These are phyloP conservation scores for Macrolepiota fuliginosa DNA, from an alignment of 768 basidiomycete genomes.

Conservation along the genomic window DNA sequence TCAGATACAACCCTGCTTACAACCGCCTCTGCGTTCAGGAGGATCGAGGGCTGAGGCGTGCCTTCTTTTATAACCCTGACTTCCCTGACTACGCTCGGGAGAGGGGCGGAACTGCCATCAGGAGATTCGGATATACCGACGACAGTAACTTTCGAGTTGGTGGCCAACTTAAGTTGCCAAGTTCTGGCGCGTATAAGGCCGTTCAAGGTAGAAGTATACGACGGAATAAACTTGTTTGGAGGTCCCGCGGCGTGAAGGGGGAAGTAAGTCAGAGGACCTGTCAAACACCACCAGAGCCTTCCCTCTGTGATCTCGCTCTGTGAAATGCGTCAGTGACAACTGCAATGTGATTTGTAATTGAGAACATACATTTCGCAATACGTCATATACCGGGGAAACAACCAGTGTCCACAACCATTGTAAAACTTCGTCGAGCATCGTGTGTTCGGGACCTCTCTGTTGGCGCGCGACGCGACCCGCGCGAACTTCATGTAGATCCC, in stretches of 20 bases:
- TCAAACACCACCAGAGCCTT: slow-evolving; percentile 20
- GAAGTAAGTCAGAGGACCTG: slow-evolving; percentile 14
- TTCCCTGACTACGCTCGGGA: slow-evolving; percentile 18
- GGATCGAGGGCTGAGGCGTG: background rate
- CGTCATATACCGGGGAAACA: slow-evolving; percentile 14
- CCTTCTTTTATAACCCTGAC: slow-evolving; percentile 11
- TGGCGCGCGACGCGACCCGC: slow-evolving; percentile 9
- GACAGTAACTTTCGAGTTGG: background rate
- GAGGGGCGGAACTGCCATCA: background rate
- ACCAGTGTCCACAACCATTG: slow-evolving; percentile 15
- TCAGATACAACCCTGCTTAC: slow-evolving; percentile 7
- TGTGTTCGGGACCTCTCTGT: slow-evolving; percentile 1
- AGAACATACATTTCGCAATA: slow-evolving; percentile 11
- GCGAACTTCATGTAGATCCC: background rate
- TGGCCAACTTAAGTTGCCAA: background rate
- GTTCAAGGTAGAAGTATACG: slow-evolving; percentile 17
- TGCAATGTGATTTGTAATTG: too few species aligned
- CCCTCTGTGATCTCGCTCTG: slow-evolving; percentile 15
- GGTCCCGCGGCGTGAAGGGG: slow-evolving; percentile 20
- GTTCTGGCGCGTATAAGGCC: slow-evolving; percentile 10
- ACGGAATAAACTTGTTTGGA: slow-evolving; percentile 12
- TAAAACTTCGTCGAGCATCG: slow-evolving; percentile 12
- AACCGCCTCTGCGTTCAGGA: slow-evolving; percentile 13
- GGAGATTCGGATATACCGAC: slow-evolving; percentile 8
- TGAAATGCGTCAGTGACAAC: background rate